Conservation (phyloP, 2,329 filamentous ascomycete species). For the Sphaerostilbella broomeana region DNA sequence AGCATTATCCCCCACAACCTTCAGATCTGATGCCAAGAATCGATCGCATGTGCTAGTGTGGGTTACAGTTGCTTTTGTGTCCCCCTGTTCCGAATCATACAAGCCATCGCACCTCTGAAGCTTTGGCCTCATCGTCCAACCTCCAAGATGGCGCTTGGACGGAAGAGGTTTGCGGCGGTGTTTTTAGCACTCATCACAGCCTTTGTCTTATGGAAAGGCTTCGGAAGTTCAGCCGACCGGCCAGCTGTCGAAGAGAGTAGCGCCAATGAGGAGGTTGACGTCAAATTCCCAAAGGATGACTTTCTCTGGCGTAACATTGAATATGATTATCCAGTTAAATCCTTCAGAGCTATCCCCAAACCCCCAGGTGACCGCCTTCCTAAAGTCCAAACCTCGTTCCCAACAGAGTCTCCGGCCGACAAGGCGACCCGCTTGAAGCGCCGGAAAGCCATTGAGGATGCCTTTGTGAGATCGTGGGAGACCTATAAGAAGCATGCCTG, state of each 20-base stretch:
- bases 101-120: too few species aligned
- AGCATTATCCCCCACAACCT: not conserved
- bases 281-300: slow-evolving; percentile 6
- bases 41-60: not conserved
- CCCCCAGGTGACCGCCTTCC: slow-evolving; percentile 6
- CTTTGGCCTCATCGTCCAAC: not conserved
- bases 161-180: not conserved
- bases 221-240: not conserved
- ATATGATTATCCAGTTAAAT: slow-evolving; percentile 15
- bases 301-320: slow-evolving; percentile 19
- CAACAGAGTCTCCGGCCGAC: slow-evolving; percentile 12
- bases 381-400: slow-evolving; percentile 12
- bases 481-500: slow-evolving; percentile 57
- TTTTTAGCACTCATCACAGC: not conserved
- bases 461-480: slow-evolving; percentile 31
- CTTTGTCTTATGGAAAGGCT: not conserved
- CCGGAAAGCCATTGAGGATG: slow-evolving; percentile 34
- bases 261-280: not conserved
- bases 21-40: not conserved
- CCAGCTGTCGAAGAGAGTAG: not conserved
- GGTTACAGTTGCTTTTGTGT: not conserved
- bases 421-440: slow-evolving; percentile 28
- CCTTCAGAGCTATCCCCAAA: slow-evolving; percentile 14
- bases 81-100: not conserved
- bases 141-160: not conserved